Conservation (phyloP, 345 rosid genomes). For the Salix exigua region DNA sequence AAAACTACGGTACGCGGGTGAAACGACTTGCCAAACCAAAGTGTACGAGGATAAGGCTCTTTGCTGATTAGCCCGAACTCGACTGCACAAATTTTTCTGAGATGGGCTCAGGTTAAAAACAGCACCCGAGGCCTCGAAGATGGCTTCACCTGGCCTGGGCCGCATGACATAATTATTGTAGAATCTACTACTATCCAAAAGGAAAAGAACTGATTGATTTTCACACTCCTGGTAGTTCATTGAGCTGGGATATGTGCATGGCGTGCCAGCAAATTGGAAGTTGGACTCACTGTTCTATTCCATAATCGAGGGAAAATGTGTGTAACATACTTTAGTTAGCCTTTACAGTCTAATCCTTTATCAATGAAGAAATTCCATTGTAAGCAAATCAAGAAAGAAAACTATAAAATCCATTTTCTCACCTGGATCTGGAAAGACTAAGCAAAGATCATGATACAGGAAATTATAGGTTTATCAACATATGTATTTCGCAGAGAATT, state of each 20-base stretch:
- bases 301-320: neutral
- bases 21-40: too few species aligned
- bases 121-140: neutral
- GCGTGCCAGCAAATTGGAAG: neutral
- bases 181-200: neutral
- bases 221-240: neutral
- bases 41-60: too few species aligned
- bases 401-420: neutral
- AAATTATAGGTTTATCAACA: too few species aligned
- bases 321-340: too few species aligned
- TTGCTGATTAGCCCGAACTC: neutral
- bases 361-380: neutral
- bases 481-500: neutral
- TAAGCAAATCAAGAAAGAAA: neutral
- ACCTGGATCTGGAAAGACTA: neutral
- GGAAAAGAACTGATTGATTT: too few species aligned
- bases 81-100: neutral
- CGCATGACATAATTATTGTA: neutral
- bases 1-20: too few species aligned
- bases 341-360: too few species aligned
- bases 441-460: too few species aligned
- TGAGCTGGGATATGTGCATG: neutral
- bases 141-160: neutral
- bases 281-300: too few species aligned
- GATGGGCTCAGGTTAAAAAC: neutral